Conservation (phyloP, 805 yeast genomes). For the Pichia rugopelliculosa region DNA sequence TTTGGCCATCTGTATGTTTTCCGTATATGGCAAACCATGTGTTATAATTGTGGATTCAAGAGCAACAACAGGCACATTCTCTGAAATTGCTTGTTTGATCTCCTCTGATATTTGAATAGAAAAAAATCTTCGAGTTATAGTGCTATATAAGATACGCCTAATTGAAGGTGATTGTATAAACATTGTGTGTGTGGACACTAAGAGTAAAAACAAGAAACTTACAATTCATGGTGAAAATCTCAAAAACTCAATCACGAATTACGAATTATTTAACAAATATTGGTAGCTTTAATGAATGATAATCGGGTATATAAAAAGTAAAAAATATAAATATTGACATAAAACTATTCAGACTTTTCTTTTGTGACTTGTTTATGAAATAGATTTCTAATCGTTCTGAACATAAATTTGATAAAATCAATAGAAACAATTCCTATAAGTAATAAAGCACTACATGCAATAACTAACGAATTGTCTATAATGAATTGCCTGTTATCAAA, state of each 20-base stretch:
- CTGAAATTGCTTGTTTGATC: constrained; percentile 51
- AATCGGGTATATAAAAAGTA: background rate
- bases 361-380: background rate
- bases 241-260: background rate
- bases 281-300: background rate
- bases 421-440: constrained; percentile 9
- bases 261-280: background rate
- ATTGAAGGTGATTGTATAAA: background rate
- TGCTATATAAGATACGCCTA: background rate
- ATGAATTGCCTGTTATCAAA: constrained; percentile 38
- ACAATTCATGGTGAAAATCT: background rate
- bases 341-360: background rate
- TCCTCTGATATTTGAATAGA: constrained; percentile 32
- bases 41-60: constrained; percentile 83
- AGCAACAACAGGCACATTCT: constrained; percentile 65
- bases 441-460: constrained; percentile 16
- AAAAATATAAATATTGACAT: background rate
- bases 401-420: constrained; percentile 9
- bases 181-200: background rate
- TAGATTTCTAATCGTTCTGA: background rate
- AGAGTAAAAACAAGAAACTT: background rate
- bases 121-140: background rate
- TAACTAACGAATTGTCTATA: constrained; percentile 42
- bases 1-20: constrained; percentile 64
- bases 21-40: constrained; percentile 83